A percentile compares a stretch with the other conserved stretches of the same genome.
These are phyloP conservation scores for Candida pseudoglaebosa DNA, from an alignment of 805 yeast genomes.

Conservation along the genomic window DNA sequence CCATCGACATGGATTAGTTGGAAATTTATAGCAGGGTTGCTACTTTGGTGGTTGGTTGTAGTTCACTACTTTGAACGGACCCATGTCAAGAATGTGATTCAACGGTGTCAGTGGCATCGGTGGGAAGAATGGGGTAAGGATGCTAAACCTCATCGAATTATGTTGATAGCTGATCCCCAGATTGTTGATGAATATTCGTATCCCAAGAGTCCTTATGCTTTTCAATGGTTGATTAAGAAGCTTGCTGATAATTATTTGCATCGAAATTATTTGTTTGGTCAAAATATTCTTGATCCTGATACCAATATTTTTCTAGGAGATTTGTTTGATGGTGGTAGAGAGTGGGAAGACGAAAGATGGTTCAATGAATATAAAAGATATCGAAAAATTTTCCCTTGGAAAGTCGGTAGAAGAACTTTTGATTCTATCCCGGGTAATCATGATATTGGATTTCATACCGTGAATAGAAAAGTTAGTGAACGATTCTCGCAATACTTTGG, in stretches of 20 bases:
- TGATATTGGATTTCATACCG: conserved; percentile 90
- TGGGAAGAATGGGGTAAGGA: conserved; percentile 60
- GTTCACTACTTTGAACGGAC: conserved; percentile 31
- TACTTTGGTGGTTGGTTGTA: conserved; percentile 21
- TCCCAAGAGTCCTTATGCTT: conserved; percentile 56
- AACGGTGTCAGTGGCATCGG: conserved; percentile 48
- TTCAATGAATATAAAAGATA: conserved; percentile 66
- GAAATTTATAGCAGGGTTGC: conserved; percentile 10
- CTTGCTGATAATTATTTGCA: conserved; percentile 77
- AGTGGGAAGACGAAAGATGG: conserved; percentile 71
- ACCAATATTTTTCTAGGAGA: conserved; percentile 83
- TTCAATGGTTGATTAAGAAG: conserved; percentile 53
- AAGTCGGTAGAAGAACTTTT: conserved; percentile 37
- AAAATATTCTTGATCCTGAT: conserved; percentile 63
- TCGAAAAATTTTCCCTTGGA: conserved; percentile 58
- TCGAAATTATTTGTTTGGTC: conserved; percentile 64
- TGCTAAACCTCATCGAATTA: conserved; percentile 44
- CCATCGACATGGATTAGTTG: conserved; percentile 6
- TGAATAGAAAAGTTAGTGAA: conserved; percentile 50
- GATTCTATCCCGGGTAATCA: conserved; percentile 81
- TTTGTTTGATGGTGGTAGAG: conserved; percentile 90
- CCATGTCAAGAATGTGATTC: conserved; percentile 21
- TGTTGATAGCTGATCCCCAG: conserved; percentile 88
- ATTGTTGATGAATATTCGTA: conserved; percentile 85
- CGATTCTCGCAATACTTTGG: conserved; percentile 78